Base-by-base conservation (phyloP, 768 basidiomycete genomes). In the Suillus clintonianus region DNA sequence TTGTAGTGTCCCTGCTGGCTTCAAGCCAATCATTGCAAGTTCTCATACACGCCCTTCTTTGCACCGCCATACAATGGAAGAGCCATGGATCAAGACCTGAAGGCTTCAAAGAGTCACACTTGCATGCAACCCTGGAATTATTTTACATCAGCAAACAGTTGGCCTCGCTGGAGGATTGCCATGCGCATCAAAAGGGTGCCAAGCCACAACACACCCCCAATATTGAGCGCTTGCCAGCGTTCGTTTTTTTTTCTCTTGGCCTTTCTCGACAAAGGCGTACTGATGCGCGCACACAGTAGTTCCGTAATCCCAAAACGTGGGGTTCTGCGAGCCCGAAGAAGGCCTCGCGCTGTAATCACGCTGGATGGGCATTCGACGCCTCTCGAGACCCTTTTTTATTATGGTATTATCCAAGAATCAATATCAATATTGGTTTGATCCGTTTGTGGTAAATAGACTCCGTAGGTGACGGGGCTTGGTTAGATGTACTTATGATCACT, bases 111-210 rank as follows among this genome's bases (percentile, higher is more conserved):
- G 24, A 50, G 24, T 56, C 22, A 37, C 54, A 22, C 54, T 36
- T 56, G 51, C 22, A 15, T 17, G 54, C 54, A 57, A 39, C 55
- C 24, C 32, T 39, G 37, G 24, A 57, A 39, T 24, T 39, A 39
- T 24, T 39, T 9, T 17, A 27, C 15, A 39, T 39, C 55, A 24
- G 55, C 37, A 57, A 57, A 39, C 55, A 51, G 19, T 32, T n/a
- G 30, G 24, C 55, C 36, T 56, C 24, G 55, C 37, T 27, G 55
- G 27, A 39, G 27, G 27, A 10, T 17, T 39, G 55, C 37, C 55
- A 41, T 57, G 55, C 37, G 15, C 37, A 57, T 57, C 37, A 57
- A 57, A 57, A 57, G 37, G 55, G 55, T 39, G 22, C 36, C 36
- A 24, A 55, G 34, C 14, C 36, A 55, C 36, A 55, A 55, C 36